phyloP scores from a whole-genome alignment of 2,329 filamentous ascomycete genomes.

The Stagonosporopsis rhizophila region DNA sequence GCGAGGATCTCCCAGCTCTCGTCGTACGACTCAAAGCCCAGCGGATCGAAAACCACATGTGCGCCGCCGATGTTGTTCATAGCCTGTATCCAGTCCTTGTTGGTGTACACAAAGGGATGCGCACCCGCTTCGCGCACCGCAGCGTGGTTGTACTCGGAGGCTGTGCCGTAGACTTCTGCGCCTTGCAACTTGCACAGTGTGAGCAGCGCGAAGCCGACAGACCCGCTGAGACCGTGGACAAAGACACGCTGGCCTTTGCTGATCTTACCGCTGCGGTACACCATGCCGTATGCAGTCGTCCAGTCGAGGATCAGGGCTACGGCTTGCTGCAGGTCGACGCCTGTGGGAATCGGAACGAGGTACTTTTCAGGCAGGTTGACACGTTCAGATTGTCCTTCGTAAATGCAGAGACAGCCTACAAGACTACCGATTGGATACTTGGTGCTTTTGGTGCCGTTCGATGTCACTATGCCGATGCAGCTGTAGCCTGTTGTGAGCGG shows the following conservation, averaged over 20 bases:
- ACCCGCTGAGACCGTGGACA: conserved; percentile 60
- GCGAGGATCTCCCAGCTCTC: conserved; percentile 57
- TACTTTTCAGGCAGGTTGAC: conserved; percentile 58
- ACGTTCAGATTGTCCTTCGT: conserved; percentile 52
- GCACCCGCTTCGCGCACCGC: conserved; percentile 51
- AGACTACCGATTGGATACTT: conserved; percentile 36
- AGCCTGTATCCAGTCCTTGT: conserved; percentile 58
- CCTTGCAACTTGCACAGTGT: conserved; percentile 54
- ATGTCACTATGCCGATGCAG: conserved; percentile 54
- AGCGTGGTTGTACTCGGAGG: conserved; percentile 56
- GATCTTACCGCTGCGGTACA: conserved; percentile 49
- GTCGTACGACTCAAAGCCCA: conserved; percentile 60
- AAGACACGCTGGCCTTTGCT: conserved; percentile 57
- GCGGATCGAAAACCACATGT: conserved; percentile 58
- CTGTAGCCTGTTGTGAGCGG: conserved; percentile 60
- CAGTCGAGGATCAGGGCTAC: conserved; percentile 56
- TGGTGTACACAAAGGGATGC: conserved; percentile 56
- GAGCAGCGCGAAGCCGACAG: conserved; percentile 56
- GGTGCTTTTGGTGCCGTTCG: conserved; percentile 45
- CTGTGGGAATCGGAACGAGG: conserved; percentile 52
- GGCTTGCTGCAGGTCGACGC: conserved; percentile 53
- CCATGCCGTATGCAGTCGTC: conserved; percentile 48
- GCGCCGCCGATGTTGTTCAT: conserved; percentile 58
- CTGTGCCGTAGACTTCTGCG: conserved; percentile 59
- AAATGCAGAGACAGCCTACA: conserved; percentile 39